These are phyloP conservation scores for Schwanniomyces sp. DNA, from an alignment of 805 yeast genomes.

Conservation along the genomic window DNA sequence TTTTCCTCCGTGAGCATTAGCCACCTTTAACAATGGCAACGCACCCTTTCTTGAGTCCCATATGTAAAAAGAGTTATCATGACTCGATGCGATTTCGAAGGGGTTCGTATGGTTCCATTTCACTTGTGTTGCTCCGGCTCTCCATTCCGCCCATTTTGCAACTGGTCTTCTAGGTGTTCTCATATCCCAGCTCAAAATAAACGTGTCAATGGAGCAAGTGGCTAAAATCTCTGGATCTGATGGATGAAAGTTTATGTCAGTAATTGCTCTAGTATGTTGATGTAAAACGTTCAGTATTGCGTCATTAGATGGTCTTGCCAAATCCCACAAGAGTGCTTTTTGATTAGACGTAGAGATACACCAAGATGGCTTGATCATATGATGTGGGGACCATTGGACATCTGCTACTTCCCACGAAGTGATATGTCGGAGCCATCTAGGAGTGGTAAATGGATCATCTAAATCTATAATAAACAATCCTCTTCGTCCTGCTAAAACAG, in stretches of 20 bases:
- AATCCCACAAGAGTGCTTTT: conserved; percentile 93
- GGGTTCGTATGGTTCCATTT: conserved; percentile 86
- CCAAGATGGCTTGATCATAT: conserved; percentile 77
- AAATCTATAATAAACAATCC: conserved; percentile 90
- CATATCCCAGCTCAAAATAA: conserved; percentile 87
- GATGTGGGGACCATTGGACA: conserved; percentile 97
- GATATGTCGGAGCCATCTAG: conserved; percentile 87
- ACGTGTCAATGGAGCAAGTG: conserved; percentile 91
- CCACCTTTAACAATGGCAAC: conserved; percentile 61
- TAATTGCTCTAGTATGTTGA: conserved; percentile 88
- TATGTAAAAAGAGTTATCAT: conserved; percentile 72
- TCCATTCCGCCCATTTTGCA: conserved; percentile 86
- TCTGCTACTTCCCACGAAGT: conserved; percentile 99
- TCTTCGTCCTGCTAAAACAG: conserved; percentile 78
- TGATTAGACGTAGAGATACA: conserved; percentile 93
- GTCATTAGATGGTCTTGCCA: conserved; percentile 62
- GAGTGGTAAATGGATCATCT: conserved; percentile 94
- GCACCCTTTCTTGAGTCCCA: conserved; percentile 92
- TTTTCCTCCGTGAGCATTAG: conserved; percentile 75
- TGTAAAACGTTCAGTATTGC: conserved; percentile 89
- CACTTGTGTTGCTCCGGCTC: conserved; percentile 92
- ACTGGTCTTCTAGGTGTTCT: conserved; percentile 75
- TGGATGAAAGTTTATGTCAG: conserved; percentile 93
- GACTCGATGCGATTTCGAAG: conserved; percentile 79
- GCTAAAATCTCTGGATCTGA: conserved; percentile 83